A percentile compares a stretch with the other conserved stretches of the same genome.
Conservation (phyloP, 1,139 yeast species). For the Zygosaccharomyces pseudobailii region DNA sequence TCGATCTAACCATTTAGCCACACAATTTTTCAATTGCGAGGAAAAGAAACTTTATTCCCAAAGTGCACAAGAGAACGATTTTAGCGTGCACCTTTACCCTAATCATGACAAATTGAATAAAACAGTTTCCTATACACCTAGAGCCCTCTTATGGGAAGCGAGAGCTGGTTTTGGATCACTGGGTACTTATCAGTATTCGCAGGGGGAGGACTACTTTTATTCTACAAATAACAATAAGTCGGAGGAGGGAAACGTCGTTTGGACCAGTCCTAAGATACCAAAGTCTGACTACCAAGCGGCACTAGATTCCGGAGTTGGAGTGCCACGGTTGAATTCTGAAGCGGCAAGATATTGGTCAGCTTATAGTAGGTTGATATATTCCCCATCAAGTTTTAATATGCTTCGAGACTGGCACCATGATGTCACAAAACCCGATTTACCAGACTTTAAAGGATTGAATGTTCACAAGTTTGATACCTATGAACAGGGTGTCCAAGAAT, state of each 20-base stretch:
- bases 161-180: slow-evolving; percentile 61
- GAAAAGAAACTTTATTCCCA: slow-evolving; percentile 50
- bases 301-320: slow-evolving; percentile 47
- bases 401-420: slow-evolving; percentile 50
- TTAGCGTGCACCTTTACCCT: slow-evolving; percentile 43
- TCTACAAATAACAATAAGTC: slow-evolving; percentile 17
- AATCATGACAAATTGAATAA: slow-evolving; percentile 38
- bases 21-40: slow-evolving; percentile 80
- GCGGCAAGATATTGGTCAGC: slow-evolving; percentile 77
- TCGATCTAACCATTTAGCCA: slow-evolving; percentile 60
- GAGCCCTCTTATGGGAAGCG: slow-evolving; percentile 75
- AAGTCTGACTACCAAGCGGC: slow-evolving; percentile 59
- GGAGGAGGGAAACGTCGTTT: slow-evolving; percentile 16
- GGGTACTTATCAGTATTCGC: slow-evolving; percentile 48
- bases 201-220: slow-evolving; percentile 24
- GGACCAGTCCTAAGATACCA: slow-evolving; percentile 32
- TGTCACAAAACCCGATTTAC: slow-evolving; percentile 32
- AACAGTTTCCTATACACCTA: slow-evolving; percentile 65
- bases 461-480: slow-evolving; percentile 37
- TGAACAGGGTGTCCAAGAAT: slow-evolving; percentile 49
- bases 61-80: slow-evolving; percentile 44
- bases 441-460: slow-evolving; percentile 27
- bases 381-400: slow-evolving; percentile 54
- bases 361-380: slow-evolving; percentile 62
- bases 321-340: slow-evolving; percentile 36